Conservation (phyloP, 176 grass and related monocot species). For the Musa acuminata region DNA sequence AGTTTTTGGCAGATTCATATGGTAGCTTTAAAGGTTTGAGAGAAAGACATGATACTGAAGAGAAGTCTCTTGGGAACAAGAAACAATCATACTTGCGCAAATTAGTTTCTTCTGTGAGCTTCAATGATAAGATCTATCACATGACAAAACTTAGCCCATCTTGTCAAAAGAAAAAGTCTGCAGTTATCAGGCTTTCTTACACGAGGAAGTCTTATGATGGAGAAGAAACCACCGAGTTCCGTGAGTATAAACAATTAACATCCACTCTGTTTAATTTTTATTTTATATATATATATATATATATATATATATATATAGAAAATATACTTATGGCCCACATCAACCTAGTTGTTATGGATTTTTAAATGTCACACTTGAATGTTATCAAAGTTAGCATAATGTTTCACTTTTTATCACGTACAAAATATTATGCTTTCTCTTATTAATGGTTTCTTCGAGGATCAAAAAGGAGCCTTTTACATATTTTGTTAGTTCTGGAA, state of each 20-base stretch:
- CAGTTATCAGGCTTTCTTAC: conserved; percentile 71
- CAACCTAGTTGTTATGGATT: neutral
- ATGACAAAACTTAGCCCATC: conserved; percentile 35
- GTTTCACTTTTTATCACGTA: too few species aligned
- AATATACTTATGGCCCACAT: neutral
- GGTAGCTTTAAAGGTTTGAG: conserved; percentile 50
- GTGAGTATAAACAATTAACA: conserved; percentile 30
- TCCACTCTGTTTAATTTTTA: neutral
- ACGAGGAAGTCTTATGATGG: conserved; percentile 60
- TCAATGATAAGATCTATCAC: conserved; percentile 63
- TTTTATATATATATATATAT: too few species aligned
- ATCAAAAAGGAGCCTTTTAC: too few species aligned
- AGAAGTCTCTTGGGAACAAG: conserved; percentile 40
- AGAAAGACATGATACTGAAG: conserved; percentile 48
- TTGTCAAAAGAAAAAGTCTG: conserved; percentile 53
- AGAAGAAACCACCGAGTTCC: conserved; percentile 42
- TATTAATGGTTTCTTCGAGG: too few species aligned
- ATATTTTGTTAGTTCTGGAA: too few species aligned
- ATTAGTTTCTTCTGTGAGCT: conserved; percentile 80
- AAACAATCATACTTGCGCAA: conserved; percentile 44
- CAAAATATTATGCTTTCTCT: too few species aligned
- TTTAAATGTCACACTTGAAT: too few species aligned
- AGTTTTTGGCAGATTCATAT: conserved; percentile 29
- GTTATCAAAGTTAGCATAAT: too few species aligned
- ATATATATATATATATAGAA: too few species aligned